A percentile compares a stretch with the other conserved stretches of the same genome.
Evolutionary conservation across 495 filamentous ascomycete genomes (phyloP).

Genomic region (Cetradonia linearis): DNA sequence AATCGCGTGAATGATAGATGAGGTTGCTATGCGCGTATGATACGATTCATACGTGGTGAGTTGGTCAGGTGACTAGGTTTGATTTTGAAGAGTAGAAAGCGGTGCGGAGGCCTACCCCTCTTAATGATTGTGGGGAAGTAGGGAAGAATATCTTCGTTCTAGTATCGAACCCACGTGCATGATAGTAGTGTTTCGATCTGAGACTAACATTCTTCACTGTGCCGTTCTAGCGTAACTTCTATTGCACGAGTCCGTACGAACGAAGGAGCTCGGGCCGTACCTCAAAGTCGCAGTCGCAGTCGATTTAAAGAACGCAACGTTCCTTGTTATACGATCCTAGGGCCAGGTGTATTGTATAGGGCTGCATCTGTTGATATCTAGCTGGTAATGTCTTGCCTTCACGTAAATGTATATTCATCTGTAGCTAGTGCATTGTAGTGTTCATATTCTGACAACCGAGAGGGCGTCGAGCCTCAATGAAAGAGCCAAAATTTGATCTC

Average conservation of each 20-base stretch:
- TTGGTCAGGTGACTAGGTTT: not conserved
- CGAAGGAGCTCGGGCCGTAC: slow-evolving; percentile 7
- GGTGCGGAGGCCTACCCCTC: not conserved
- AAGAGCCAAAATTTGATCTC: not conserved
- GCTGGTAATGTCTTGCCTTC: not conserved
- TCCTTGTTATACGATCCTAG: not conserved
- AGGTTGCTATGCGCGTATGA: not conserved
- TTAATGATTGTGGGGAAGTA: not conserved
- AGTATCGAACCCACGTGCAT: not conserved
- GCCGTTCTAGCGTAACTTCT: not conserved
- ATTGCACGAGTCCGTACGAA: not conserved
- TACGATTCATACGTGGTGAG: not conserved
- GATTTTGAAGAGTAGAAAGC: not conserved
- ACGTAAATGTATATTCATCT: not conserved
- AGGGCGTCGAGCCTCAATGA: not conserved
- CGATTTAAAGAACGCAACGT: not conserved
- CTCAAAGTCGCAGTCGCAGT: not conserved
- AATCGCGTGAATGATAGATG: not conserved
- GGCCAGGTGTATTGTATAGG: not conserved
- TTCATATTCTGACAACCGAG: not conserved
- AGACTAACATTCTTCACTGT: not conserved
- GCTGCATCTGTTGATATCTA: not conserved
- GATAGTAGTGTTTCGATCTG: not conserved
- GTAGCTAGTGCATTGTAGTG: not conserved
- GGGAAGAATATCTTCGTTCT: too few species aligned